Evolutionary conservation across 2,329 filamentous ascomycete species (phyloP), one percentile per base, ranked within the genome.

Genomic region (Metarhizium sp.): DNA sequence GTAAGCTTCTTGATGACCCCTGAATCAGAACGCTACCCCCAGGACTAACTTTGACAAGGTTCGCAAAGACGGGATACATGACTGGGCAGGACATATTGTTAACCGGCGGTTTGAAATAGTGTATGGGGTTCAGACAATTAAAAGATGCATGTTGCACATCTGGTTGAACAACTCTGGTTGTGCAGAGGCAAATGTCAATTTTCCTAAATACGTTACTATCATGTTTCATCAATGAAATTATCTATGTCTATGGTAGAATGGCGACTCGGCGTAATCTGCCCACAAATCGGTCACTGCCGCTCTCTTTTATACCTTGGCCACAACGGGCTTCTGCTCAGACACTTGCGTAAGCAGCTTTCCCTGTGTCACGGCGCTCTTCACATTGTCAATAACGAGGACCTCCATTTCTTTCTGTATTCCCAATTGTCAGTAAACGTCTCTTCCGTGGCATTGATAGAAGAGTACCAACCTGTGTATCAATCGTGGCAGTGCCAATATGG

Each of bases 401-500:
- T 67, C 63, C 65, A 67, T 66, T 54, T 65, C 60, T 16, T 59
- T 59, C 58, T 60, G 32, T 30, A 38, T 18, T 50, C 14, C 30
- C 18, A 32, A 30, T 18, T 45, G 48, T 57, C 32, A 57, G 55
- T n/a, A 38, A 29, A 48, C 25, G 25, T 20, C 20, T 30, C 18
- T 4, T 48, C 3, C 7, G 6, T 20, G 14, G 30, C 18, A 7
- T 2, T 11, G 32, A 6, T n/a, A 20, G 11, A 29, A 47, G 25
- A 36, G 32, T 25, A 50, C 55, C 29, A 25, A 58, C 58, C 59
- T 66, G 52, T 2, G 64, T 66, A 50, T 87, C 85, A 10, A 76
- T 69, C 0, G 82, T 87, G 69, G 77, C 82, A 0, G 84, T 88
- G 0, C 85, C 85, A 71, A 88, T 78, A 63, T 88, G 85, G 40